Percentiles rank a stretch among this genome's conserved stretches.
Evolutionary conservation across 306 rosid species (phyloP).

Genomic region (Carpinus fangiana): DNA sequence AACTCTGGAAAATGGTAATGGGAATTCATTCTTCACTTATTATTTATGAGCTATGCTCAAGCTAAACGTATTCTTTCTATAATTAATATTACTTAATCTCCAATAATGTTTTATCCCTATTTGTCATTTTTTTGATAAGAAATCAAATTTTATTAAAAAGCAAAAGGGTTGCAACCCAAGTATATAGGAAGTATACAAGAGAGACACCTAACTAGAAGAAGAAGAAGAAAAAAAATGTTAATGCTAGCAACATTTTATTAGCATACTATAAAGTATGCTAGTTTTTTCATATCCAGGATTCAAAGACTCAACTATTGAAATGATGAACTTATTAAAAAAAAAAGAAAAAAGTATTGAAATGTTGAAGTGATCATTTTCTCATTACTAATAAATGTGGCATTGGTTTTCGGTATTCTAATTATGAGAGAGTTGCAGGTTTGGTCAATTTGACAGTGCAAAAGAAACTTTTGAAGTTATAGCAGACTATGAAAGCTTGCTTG

Average conservation of each 20-base stretch:
- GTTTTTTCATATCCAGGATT: constrained; percentile 2
- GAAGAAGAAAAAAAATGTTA: not conserved
- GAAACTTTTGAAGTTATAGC: constrained; percentile 93
- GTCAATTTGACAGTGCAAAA: constrained; percentile 95
- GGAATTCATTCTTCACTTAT: constrained; percentile 12
- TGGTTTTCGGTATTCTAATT: constrained; percentile 26
- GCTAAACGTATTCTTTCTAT: not conserved
- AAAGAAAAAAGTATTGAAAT: not conserved
- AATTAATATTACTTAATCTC: not conserved
- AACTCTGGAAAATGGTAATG: constrained; percentile 5
- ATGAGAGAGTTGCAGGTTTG: constrained; percentile 73
- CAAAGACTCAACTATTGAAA: not conserved
- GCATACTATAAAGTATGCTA: not conserved
- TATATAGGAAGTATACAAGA: too few relatives aligned
- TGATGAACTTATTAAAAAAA: not conserved
- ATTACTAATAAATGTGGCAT: constrained; percentile 9
- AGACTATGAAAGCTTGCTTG: constrained; percentile 92
- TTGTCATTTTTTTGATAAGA: too few relatives aligned
- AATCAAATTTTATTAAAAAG: too few relatives aligned
- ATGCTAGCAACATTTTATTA: not conserved
- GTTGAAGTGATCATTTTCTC: constrained; percentile 1
- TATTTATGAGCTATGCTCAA: not conserved
- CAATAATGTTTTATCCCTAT: too few relatives aligned
- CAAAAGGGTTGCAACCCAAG: too few relatives aligned
- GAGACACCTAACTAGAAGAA: not conserved